phyloP scores from a whole-genome alignment of 1,284 basidiomycete species.

The Cystobasidium slooffiae region DNA sequence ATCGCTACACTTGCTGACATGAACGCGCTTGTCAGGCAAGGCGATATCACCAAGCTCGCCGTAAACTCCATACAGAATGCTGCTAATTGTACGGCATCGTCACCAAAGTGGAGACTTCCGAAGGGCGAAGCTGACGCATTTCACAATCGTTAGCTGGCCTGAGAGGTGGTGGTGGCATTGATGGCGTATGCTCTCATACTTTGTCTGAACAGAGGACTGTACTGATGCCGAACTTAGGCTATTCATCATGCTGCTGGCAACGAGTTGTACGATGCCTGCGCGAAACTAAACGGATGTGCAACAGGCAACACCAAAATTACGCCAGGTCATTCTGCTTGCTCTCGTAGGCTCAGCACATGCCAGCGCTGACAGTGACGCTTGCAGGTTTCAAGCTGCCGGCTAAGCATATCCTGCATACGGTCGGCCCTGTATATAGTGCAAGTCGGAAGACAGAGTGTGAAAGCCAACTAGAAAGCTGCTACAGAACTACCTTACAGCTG shows the following conservation, averaged over 20 bases:
- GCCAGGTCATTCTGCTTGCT: conserved; percentile 64
- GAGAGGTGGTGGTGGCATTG: conserved; percentile 70
- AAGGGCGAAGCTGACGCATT: too few species aligned
- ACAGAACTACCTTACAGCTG: conserved; percentile 68
- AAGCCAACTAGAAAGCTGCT: conserved; percentile 71
- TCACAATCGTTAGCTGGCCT: conserved; percentile 63
- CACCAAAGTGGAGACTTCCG: too few species aligned
- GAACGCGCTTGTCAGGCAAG: conserved; percentile 62
- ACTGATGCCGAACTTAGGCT: conserved; percentile 68
- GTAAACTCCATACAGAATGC: conserved; percentile 86
- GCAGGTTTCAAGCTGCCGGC: conserved; percentile 60
- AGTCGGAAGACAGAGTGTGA: conserved; percentile 61
- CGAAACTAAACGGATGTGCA: conserved; percentile 70
- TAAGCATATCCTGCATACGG: conserved; percentile 82
- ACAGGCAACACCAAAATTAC: conserved; percentile 87
- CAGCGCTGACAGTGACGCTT: neutral
- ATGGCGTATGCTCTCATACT: neutral
- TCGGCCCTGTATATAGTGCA: conserved; percentile 76
- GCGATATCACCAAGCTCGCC: conserved; percentile 73
- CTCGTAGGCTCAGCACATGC: conserved; percentile 57
- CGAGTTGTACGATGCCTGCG: conserved; percentile 73
- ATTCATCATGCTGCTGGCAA: conserved; percentile 84
- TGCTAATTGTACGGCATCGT: conserved; percentile 53
- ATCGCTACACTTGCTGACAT: too few species aligned
- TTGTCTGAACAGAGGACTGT: neutral